Evolutionary conservation across 75 land plant genomes (phyloP).

Genomic region (Pinus tabuliformis): DNA sequence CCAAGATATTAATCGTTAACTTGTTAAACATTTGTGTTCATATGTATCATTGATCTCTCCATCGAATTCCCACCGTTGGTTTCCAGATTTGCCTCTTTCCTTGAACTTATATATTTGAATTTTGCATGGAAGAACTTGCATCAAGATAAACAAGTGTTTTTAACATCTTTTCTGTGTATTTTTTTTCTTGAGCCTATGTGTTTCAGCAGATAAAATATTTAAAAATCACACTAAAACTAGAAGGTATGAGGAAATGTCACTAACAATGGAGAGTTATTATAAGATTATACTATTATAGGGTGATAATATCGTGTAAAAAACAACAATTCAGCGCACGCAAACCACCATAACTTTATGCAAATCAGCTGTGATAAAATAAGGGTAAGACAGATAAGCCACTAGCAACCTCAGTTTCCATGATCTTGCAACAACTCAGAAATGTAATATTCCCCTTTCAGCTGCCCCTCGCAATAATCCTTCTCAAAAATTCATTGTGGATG

Average conservation of each 20-base stretch:
- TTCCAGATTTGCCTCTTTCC: slow-evolving; percentile 1
- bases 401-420: no score
- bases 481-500: no score
- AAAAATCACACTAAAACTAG: background rate
- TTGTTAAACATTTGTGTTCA: background rate
- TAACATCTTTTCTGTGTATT: background rate
- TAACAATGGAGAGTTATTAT: background rate
- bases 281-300: background rate
- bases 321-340: background rate
- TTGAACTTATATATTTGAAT: background rate
- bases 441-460: no score
- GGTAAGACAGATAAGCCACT: no score
- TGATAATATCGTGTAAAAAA: background rate
- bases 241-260: background rate
- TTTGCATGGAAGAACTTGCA: background rate
- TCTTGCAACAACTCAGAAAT: no score
- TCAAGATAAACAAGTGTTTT: background rate
- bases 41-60: background rate
- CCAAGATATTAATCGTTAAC: background rate
- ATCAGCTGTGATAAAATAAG: no score
- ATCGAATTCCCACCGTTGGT: background rate
- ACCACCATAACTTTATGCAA: no score
- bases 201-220: background rate
- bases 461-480: no score
- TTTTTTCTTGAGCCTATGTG: background rate